Evolutionary conservation across 2,329 filamentous ascomycete genomes (phyloP), one percentile per base, ranked within the genome.

Genomic region (Scortechinia acanthostroma): DNA sequence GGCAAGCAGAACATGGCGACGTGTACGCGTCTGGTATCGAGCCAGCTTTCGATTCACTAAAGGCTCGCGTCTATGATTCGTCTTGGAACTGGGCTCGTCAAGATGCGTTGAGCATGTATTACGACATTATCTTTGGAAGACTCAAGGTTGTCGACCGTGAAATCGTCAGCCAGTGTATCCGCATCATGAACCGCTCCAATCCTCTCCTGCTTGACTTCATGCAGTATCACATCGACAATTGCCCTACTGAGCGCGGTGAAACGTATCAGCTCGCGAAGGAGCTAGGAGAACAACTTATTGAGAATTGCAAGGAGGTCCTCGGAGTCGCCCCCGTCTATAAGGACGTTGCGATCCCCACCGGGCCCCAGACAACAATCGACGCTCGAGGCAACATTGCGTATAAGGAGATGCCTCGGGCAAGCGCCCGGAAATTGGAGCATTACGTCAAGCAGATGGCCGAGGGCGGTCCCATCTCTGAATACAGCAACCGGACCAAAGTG

Each of bases 191-290:
- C 73, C 87, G 93, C 50, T 95, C 93, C 23, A 98, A 97, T 62
- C 93, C 93, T 2, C 86, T 88, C 25, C 80, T 98, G 1, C 78
- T 98, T 47, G 91, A 98, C 55, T 98, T 96, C 68, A 98, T 98
- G 93, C 93, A 98, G 63, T 97, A 98, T 58, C 93, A 98, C 70
- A 98, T 98, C 58, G 93, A 98, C 58, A 93, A 97, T 71, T 97
- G 91, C 70, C 93, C 93, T 1, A 91, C 91, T 0, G 91, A 98
- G 60, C 86, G 91, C 43, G 93, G 93, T 48, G 93, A 98, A 70
- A 98, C 93, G 1, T 98, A 98, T 68, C 80, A 93, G 68, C 82
- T 98, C n/a, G 93, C 93, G 37, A 95, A 98, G 71, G 83, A 93
- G 65, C 85, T 98, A 20, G 91, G 89, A 25, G 76, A 88, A 59